A percentile compares a stretch with the other conserved stretches of the same genome.
These are phyloP conservation scores for Aspergillus latus DNA, from an alignment of 2,329 filamentous ascomycete species.

Conservation along the genomic window DNA sequence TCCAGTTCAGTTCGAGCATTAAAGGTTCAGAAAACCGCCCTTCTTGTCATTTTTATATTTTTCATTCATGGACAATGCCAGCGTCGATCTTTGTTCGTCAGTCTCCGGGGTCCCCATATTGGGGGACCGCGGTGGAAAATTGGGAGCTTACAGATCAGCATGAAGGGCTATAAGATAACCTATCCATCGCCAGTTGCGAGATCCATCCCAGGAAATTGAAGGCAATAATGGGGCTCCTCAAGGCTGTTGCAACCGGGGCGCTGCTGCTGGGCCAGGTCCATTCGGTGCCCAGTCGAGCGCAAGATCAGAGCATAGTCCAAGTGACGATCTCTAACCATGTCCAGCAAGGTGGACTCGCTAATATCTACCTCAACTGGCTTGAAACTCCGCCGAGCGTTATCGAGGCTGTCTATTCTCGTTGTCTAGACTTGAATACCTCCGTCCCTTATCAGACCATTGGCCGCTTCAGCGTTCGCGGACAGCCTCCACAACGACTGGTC, in stretches of 20 bases:
- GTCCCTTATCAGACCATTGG: neutral
- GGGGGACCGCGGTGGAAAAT: too few relatives aligned
- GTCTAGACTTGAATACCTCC: neutral
- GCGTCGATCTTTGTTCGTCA: too few relatives aligned
- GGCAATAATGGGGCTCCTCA: neutral
- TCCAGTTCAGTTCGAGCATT: too few relatives aligned
- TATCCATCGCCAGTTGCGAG: too few relatives aligned
- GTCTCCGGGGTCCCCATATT: too few relatives aligned
- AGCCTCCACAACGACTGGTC: neutral
- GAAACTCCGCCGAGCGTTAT: neutral
- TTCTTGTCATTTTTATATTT: too few relatives aligned
- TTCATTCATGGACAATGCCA: too few relatives aligned
- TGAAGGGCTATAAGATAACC: too few relatives aligned
- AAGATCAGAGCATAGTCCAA: neutral
- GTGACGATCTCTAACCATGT: neutral
- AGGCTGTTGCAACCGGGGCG: neutral
- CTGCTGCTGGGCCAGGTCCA: neutral
- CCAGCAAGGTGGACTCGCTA: neutral
- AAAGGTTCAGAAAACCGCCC: too few relatives aligned
- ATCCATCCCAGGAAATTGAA: too few relatives aligned
- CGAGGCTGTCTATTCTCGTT: neutral
- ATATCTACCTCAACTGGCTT: neutral
- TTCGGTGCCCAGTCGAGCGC: neutral
- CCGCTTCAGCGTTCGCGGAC: neutral
- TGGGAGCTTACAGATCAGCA: too few relatives aligned